Percentiles rank a stretch among this genome's conserved stretches.
These are phyloP conservation scores for Colletotrichum scovillei DNA, from an alignment of 2,329 filamentous ascomycete species.

Conservation along the genomic window DNA sequence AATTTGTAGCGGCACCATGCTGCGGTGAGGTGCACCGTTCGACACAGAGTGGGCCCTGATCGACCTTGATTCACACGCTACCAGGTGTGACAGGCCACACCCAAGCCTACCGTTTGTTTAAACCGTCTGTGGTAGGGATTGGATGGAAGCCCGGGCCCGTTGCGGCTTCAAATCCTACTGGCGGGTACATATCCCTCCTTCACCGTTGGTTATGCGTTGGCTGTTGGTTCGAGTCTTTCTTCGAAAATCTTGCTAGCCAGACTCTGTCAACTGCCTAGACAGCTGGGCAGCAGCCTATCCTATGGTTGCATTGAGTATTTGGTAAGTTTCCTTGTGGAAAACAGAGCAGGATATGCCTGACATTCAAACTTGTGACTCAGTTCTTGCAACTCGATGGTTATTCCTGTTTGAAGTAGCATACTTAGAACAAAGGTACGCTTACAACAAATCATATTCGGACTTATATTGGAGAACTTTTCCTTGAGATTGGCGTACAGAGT, in stretches of 20 bases:
- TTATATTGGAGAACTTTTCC: neutral
- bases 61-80: constrained; percentile 11
- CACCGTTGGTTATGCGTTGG: constrained; percentile 1
- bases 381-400: neutral
- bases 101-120: constrained; percentile 12
- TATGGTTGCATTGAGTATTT: neutral
- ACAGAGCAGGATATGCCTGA: neutral
- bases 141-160: neutral
- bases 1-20: neutral
- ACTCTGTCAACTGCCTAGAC: neutral
- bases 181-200: constrained; percentile 17
- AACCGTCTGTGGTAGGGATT: neutral
- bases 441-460: neutral
- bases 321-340: neutral
- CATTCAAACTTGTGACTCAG: neutral
- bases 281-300: neutral
- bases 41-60: neutral
- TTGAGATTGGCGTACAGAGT: neutral
- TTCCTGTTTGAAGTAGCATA: neutral
- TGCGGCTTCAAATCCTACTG: constrained; percentile 25
- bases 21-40: neutral
- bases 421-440: neutral
- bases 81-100: constrained; percentile 11
- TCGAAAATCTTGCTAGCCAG: neutral
- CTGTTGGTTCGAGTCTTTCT: constrained; percentile 4